phyloP scores from a whole-genome alignment of 371 early-diverging fungal species.

The Rhizopus stolonifer region DNA sequence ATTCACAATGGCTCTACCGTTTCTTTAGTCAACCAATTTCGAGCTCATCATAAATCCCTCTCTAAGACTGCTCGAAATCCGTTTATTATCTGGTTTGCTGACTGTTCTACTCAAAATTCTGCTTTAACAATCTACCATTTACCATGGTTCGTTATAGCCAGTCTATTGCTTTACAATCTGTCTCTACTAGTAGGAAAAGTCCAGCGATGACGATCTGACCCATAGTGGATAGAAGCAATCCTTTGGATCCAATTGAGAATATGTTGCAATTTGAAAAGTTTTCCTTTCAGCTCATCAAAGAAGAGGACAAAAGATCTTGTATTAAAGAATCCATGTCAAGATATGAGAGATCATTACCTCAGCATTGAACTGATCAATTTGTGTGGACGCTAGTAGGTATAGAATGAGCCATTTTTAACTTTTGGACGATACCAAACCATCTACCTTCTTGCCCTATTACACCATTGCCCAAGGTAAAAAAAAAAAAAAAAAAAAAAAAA shows the following conservation, averaged over 20 bases:
- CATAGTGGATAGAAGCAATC: constrained; percentile 79
- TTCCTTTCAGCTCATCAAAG: too few species aligned
- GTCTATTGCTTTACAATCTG: constrained; percentile 78
- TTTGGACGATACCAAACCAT: constrained; percentile 52
- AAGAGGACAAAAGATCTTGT: too few species aligned
- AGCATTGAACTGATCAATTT: too few species aligned
- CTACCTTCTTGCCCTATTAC: constrained; percentile 15
- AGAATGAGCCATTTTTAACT: constrained; percentile 73
- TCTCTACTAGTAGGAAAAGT: constrained; percentile 77
- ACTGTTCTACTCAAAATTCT: constrained; percentile 43
- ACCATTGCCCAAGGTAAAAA: constrained; percentile 31
- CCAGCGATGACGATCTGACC: constrained; percentile 83
- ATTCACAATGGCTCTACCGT: constrained; percentile 83
- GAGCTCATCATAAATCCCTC: too few species aligned
- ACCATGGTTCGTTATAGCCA: constrained; percentile 81
- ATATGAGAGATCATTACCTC: too few species aligned
- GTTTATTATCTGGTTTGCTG: constrained; percentile 86
- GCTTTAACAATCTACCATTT: constrained; percentile 41
- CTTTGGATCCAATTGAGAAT: too few species aligned
- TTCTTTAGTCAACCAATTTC: constrained; percentile 80
- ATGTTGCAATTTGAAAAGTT: too few species aligned
- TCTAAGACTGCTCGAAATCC: constrained; percentile 82
- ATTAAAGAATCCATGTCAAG: too few species aligned
- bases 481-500: neutral
- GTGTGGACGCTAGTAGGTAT: constrained; percentile 91